Percentiles rank a stretch among this genome's conserved stretches.
Evolutionary conservation across 2,329 filamentous ascomycete species (phyloP).

Genomic region (Botryotinia globosa): DNA sequence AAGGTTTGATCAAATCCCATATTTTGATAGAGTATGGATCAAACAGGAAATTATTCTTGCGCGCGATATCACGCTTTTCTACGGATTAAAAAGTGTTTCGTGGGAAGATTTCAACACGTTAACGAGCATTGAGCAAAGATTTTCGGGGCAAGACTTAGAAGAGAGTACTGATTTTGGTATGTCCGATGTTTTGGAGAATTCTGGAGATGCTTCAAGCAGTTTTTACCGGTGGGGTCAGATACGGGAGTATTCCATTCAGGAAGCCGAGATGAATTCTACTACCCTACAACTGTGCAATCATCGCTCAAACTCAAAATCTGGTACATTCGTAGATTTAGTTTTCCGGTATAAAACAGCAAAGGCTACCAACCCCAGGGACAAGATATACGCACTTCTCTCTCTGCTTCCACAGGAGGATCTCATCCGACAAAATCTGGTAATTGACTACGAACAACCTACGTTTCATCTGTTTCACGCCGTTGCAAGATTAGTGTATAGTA

Average conservation of each 20-base stretch:
- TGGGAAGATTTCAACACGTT: background rate
- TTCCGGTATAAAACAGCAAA: background rate
- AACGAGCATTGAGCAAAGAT: background rate
- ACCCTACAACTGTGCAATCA: conserved; percentile 5
- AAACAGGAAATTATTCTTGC: conserved; percentile 16
- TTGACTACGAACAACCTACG: conserved; percentile 2
- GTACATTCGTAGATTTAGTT: background rate
- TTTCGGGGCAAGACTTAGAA: background rate
- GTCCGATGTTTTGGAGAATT: background rate
- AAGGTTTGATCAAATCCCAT: conserved; percentile 10
- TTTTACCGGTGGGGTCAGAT: background rate
- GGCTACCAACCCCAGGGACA: conserved; percentile 6
- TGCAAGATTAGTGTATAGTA: background rate
- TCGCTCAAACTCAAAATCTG: background rate
- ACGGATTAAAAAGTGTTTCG: background rate
- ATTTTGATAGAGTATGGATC: conserved; percentile 14
- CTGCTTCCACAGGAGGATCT: conserved; percentile 3
- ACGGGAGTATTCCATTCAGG: background rate
- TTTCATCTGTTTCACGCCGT: conserved; percentile 2
- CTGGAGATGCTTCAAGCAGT: background rate
- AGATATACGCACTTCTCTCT: conserved; percentile 17
- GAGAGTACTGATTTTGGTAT: background rate
- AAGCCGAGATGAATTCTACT: background rate
- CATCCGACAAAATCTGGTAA: background rate
- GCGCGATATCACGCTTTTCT: background rate